Conservation (phyloP, 2,329 filamentous ascomycete species). For the Colletotrichum sp. region DNA sequence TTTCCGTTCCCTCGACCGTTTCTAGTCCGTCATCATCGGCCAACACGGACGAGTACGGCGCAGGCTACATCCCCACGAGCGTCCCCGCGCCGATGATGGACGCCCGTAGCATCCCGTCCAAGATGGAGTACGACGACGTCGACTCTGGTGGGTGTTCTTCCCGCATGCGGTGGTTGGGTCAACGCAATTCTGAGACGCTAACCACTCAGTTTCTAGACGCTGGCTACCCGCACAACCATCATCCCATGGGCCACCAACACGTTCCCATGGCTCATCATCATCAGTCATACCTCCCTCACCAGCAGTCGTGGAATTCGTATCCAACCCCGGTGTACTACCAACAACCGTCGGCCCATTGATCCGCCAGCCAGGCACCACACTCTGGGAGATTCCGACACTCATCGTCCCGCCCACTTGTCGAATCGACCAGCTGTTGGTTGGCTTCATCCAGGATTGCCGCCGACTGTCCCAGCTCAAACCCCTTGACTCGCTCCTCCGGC, state of each 20-base stretch:
- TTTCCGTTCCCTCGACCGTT: constrained; percentile 51
- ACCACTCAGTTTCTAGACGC: constrained; percentile 32
- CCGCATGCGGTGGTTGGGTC: constrained; percentile 13
- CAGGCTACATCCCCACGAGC: constrained; percentile 54
- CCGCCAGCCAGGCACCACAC: constrained; percentile 23
- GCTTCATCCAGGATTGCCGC: constrained; percentile 40
- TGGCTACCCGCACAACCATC: constrained; percentile 36
- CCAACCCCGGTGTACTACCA: constrained; percentile 26
- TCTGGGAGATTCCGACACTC: constrained; percentile 39
- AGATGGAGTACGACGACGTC: constrained; percentile 44
- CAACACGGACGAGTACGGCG: constrained; percentile 51
- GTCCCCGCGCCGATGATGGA: constrained; percentile 50
- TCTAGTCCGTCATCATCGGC: constrained; percentile 58
- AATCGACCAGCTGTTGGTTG: constrained; percentile 37
- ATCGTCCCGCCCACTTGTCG: constrained; percentile 33
- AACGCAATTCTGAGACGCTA: constrained; percentile 31
- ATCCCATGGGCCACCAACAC: constrained; percentile 20
- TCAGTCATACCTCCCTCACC: constrained; percentile 23
- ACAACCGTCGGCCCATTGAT: constrained; percentile 36
- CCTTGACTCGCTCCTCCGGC: constrained; percentile 34
- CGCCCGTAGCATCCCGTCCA: constrained; percentile 35
- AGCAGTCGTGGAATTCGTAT: constrained; percentile 24
- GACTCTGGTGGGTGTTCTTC: constrained; percentile 22
- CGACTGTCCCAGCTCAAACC: constrained; percentile 32
- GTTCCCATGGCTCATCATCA: constrained; percentile 11